Conservation (phyloP, 192 early-diverging fungal genomes). For the Coemansia sp. region DNA sequence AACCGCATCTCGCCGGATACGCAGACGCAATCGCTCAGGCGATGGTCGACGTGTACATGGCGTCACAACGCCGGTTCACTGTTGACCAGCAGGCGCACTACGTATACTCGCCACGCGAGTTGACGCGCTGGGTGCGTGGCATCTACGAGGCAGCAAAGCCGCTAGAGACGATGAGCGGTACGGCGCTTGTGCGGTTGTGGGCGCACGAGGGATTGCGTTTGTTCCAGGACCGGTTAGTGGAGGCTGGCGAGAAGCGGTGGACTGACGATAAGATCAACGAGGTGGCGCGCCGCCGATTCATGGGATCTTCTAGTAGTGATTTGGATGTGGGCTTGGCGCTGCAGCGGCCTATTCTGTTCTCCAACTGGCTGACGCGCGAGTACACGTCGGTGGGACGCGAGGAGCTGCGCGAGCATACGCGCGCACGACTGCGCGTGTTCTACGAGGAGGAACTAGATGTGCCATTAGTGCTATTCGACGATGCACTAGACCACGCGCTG, state of each 20-base stretch:
- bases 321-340: slow-evolving; percentile 66
- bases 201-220: slow-evolving; percentile 97
- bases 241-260: slow-evolving; percentile 86
- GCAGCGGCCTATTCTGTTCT: slow-evolving; percentile 91
- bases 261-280: slow-evolving; percentile 86
- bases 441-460: slow-evolving; percentile 99
- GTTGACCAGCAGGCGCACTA: slow-evolving; percentile 99
- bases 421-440: slow-evolving; percentile 95
- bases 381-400: slow-evolving; percentile 91
- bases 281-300: slow-evolving; percentile 85
- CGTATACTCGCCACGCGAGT: slow-evolving; percentile 98
- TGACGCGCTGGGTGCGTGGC: slow-evolving; percentile 98
- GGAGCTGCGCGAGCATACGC: slow-evolving; percentile 88
- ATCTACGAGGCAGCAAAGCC: slow-evolving; percentile 94
- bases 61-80: slow-evolving; percentile 92
- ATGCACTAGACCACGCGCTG: slow-evolving; percentile 96
- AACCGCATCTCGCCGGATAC: slow-evolving; percentile 88
- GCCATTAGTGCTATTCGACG: slow-evolving; percentile 95
- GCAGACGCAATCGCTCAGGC: slow-evolving; percentile 89
- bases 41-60: slow-evolving; percentile 96
- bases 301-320: neutral
- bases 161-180: slow-evolving; percentile 75
- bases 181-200: slow-evolving; percentile 95
- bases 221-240: slow-evolving; percentile 98
- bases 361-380: slow-evolving; percentile 95